Evolutionary conservation across 164 flowering plant genomes (phyloP), one percentile per base, ranked within the genome.

Genomic region (Piper betle): DNA sequence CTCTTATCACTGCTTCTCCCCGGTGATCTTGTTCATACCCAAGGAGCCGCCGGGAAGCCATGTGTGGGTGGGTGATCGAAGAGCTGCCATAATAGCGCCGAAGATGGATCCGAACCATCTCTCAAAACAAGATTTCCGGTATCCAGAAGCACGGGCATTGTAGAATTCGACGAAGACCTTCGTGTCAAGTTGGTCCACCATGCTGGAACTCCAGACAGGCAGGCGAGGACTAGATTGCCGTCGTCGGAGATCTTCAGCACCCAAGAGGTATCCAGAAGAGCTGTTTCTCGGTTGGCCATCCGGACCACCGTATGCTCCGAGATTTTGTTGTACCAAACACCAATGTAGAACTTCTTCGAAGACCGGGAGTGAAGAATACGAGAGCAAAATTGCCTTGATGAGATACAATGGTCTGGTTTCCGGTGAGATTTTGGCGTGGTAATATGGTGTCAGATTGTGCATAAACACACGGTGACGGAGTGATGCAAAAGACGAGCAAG

Each of bases 111-210:
- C 3, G 12, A 19, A 9, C 60, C 55, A 52, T 40, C 62, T 55
- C 59, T 65, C 58, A 68, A 42, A 46, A 71, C 77, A 58, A 74
- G 67, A 53, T 71, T 71, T 19, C 77, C 77, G 33, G 61, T 8
- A 50, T 69, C 68, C 0, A 60, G 52, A 52, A 71, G 58, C 40
- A 55, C 70, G 2, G 37, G 55, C 25, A 43, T 16, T 2, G 56
- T 18, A 17, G 65, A 43, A 55, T 7, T 54, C 20, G 62, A 18
- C 18, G 37, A 8, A 25, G 33, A 25, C 19, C 53, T 16, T 46
- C 42, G 39, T 18, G 59, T 39, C 18, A 41, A 53, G 39, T 67
- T 61, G 4, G 61, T 61, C 3, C 61, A 61, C 70, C 70, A 67
- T 37, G 62, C 37, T 6, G 58, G 56, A 11, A 18, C 37, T n/a